Evolutionary conservation across 129 eudicot species (phyloP), one percentile per base, ranked within the genome.

Genomic region (Helichrysum umbraculigerum): DNA sequence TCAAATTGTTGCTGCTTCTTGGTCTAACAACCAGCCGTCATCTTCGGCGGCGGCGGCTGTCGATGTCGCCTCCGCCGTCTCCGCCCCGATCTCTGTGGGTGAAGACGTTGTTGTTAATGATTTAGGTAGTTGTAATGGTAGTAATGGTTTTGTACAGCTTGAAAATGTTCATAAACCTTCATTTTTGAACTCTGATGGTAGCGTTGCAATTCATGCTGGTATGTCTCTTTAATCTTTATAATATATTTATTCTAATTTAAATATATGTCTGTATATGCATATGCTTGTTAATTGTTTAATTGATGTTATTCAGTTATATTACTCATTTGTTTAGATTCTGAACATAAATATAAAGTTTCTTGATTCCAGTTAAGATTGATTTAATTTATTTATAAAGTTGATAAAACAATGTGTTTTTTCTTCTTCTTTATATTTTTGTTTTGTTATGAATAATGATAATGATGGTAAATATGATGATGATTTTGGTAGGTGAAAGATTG

Each of bases 191-290:
- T 83, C 83, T 17, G 97, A 87, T 83, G 98, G 97, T 32, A 94
- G 98, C 86, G 63, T 91, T 44, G 93, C 98, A 1, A 85, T 94
- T 88, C 98, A 94, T 87, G 98, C 93, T 58, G 98, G 98, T 93
- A 88, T 25, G 56, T 4, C 19, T 29, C 22, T 20, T 22, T 33
- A 42, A 22, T 33, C 57, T 21, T 33, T 61, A 4, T 10, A 10
- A 50, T 12, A 2, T 10, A 12, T 56, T 17, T n/a, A 5, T 56
- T 1, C 10, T 16, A 17, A 54, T 3, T 0, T 56, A 17, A 1
- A 54, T 54, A 17, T 54, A 17, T 54, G n/a, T 17, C 2, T 54
- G 22, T 54, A 19, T 54, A 54, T 54, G 3, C n/a, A 54, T 54
- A 54, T 54, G n/a, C 6, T 1, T 54, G 1, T 54, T 61, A 15